These are phyloP conservation scores for Pseudocohnilembus persalinus DNA, from an alignment of 169 alveolate species.

Conservation along the genomic window DNA sequence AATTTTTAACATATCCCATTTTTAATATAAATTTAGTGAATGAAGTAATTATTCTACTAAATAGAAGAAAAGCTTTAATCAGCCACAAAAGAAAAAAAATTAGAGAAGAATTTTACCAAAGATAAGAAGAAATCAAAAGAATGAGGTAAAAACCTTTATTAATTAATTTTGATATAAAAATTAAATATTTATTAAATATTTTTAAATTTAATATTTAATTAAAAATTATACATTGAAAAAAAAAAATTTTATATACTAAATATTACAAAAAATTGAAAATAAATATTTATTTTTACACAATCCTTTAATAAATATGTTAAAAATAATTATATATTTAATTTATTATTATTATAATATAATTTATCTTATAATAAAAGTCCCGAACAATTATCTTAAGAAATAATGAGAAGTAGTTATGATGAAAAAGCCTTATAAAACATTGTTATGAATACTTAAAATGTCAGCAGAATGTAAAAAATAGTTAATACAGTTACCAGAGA, in stretches of 20 bases:
- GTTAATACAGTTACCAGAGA: conserved; percentile 24
- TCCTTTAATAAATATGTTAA: too few species aligned
- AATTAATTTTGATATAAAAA: too few species aligned
- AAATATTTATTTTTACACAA: too few species aligned
- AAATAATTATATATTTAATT: background rate
- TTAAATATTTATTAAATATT: too few species aligned
- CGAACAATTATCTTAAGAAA: background rate
- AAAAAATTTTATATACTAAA: too few species aligned
- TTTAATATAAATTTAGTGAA: conserved; percentile 41
- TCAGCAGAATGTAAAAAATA: conserved; percentile 43
- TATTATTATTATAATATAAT: too few species aligned
- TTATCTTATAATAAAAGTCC: too few species aligned
- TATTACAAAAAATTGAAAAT: too few species aligned
- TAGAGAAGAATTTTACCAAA: conserved; percentile 25
- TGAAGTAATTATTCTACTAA: conserved; percentile 35
- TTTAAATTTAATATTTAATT: too few species aligned
- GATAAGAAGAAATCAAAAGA: conserved; percentile 18
- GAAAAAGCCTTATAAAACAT: conserved; percentile 23
- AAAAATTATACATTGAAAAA: too few species aligned
- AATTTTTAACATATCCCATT: too few species aligned
- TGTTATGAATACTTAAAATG: conserved; percentile 19
- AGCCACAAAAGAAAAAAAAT: conserved; percentile 31
- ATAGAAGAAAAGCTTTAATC: conserved; percentile 41
- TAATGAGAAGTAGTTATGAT: conserved; percentile 27
- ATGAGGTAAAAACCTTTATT: conserved; percentile 13